phyloP scores from a whole-genome alignment of 805 yeast genomes.

The Zygoascus ofunaensis region DNA sequence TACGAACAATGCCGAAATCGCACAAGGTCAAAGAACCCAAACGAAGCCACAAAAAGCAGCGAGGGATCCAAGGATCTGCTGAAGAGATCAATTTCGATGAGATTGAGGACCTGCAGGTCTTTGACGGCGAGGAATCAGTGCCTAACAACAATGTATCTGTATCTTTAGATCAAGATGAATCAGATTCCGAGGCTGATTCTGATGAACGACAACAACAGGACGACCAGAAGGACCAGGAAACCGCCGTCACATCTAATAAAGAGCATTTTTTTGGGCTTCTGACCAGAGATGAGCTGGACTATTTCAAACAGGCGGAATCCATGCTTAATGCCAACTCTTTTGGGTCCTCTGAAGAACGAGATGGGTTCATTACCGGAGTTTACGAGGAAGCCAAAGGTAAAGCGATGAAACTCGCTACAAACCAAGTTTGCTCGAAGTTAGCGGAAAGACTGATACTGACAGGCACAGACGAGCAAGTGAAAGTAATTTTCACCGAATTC shows the following conservation, averaged over 20 bases:
- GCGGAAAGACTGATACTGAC: conserved; percentile 74
- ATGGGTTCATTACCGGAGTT: conserved; percentile 64
- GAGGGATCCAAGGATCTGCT: conserved; percentile 2
- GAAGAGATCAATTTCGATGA: conserved; percentile 13
- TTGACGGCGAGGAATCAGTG: conserved; percentile 2
- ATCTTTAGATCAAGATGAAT: conserved; percentile 14
- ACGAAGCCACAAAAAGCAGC: conserved; percentile 2
- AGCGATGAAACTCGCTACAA: conserved; percentile 84
- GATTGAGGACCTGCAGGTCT: conserved; percentile 15
- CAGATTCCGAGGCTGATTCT: conserved; percentile 31
- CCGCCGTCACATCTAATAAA: conserved; percentile 11
- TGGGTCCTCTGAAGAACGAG: conserved; percentile 60
- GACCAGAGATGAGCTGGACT: conserved; percentile 75
- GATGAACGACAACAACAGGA: conserved; percentile 8
- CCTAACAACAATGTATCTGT: conserved; percentile 11
- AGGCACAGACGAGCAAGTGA: conserved; percentile 57
- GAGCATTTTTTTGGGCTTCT: conserved; percentile 75
- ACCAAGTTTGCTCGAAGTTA: conserved; percentile 88
- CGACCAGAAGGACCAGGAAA: conserved; percentile 8
- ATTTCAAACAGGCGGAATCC: conserved; percentile 87
- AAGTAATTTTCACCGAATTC: conserved; percentile 55
- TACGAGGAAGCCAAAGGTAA: conserved; percentile 82
- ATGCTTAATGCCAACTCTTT: conserved; percentile 75
- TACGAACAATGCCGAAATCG: conserved; percentile 6
- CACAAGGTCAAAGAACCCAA: conserved; percentile 6